These are phyloP conservation scores for Colletotrichum agaves DNA, from an alignment of 2,329 filamentous ascomycete genomes.

Conservation along the genomic window DNA sequence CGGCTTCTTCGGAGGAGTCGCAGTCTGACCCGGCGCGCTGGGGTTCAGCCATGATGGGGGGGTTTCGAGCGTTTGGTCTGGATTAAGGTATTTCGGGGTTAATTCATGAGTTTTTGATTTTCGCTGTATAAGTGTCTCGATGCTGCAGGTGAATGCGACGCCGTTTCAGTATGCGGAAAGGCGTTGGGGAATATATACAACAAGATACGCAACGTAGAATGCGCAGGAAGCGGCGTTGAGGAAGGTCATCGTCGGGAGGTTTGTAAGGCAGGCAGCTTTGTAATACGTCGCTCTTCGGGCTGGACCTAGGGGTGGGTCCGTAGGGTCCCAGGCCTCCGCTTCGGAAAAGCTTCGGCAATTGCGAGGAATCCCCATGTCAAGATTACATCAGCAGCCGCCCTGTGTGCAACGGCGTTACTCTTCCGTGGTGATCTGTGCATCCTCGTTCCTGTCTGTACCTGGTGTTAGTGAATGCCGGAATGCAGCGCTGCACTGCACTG, in stretches of 20 bases:
- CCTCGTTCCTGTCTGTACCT: conserved; percentile 16
- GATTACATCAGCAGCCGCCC: conserved; percentile 23
- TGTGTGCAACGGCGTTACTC: not conserved
- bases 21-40: conserved; percentile 28
- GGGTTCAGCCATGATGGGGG: conserved; percentile 32
- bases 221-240: conserved; percentile 20
- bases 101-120: not conserved
- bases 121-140: conserved; percentile 39
- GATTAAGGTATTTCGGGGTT: not conserved
- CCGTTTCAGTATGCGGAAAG: not conserved
- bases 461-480: conserved; percentile 12
- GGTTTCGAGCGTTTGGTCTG: not conserved
- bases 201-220: conserved; percentile 13
- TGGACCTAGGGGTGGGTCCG: conserved; percentile 20
- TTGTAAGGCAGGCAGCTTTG: conserved; percentile 51
- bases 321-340: not conserved
- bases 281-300: conserved; percentile 48
- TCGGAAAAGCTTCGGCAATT: conserved; percentile 10
- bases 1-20: conserved; percentile 41
- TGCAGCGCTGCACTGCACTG: not conserved
- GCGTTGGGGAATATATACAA: conserved; percentile 11
- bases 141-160: conserved; percentile 2
- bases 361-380: not conserved
- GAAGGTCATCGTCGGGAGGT: conserved; percentile 41
- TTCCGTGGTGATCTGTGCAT: not conserved